Percentiles rank a stretch among this genome's conserved stretches.
These are phyloP conservation scores for Quercus variabilis DNA, from an alignment of 306 rosid genomes.

Conservation along the genomic window DNA sequence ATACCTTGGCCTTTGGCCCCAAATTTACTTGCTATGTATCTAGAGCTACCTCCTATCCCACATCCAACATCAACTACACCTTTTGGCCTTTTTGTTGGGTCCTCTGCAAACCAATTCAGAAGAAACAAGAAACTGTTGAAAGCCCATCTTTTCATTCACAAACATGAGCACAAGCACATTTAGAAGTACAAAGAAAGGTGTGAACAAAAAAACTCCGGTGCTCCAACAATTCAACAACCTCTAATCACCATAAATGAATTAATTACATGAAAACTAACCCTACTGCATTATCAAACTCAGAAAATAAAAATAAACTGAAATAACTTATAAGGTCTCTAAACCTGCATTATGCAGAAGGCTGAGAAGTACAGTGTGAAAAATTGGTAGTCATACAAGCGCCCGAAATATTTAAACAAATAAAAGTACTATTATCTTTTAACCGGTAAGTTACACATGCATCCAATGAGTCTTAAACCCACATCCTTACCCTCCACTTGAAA, in stretches of 20 bases:
- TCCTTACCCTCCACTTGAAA: too few relatives aligned
- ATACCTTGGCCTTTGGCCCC: conserved; percentile 67
- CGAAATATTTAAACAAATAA: too few relatives aligned
- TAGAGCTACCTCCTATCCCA: conserved; percentile 95
- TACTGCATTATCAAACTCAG: not conserved
- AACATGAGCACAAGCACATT: not conserved
- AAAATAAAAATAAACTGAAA: not conserved
- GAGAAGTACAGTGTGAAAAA: too few relatives aligned
- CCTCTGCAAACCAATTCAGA: conserved; percentile 13
- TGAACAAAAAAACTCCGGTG: not conserved
- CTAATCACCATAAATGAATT: not conserved
- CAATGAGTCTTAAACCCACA: too few relatives aligned
- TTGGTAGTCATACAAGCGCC: not conserved
- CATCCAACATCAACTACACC: conserved; percentile 84
- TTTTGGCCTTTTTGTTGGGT: conserved; percentile 30
- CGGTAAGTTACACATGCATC: too few relatives aligned
- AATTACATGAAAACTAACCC: not conserved
- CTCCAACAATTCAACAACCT: not conserved
- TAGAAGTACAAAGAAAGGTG: not conserved
- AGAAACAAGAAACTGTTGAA: not conserved
- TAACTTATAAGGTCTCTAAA: not conserved
- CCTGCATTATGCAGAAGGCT: not conserved
- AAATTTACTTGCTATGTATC: conserved; percentile 63
- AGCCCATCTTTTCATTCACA: not conserved
- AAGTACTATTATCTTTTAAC: too few relatives aligned